Evolutionary conservation across 805 yeast genomes (phyloP), one percentile per base, ranked within the genome.

Genomic region (Yarrowia deformans): DNA sequence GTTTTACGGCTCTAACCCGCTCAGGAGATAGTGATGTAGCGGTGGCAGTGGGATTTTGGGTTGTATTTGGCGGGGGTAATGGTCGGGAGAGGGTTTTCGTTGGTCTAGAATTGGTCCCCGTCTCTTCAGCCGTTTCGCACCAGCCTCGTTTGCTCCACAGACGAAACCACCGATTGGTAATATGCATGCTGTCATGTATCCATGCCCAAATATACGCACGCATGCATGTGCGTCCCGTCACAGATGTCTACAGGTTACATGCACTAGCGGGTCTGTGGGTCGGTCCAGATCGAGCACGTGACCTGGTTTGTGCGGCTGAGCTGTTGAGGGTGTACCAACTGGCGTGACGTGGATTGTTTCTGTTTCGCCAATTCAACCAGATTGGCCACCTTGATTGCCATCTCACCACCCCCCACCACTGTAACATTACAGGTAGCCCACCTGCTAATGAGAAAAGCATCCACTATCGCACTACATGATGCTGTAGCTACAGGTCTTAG

Each of bases 191-290:
- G 18, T 8, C 23, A 55, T 29, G 29, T 56, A n/a, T 2, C 49
- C 29, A 23, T 16, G 7, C 49, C 49, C 46, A 56, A 42, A 56
- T 56, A 42, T 42, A 56, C 63, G 35, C 49, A 42, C 43, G 45
- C 34, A 54, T 54, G 63, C 63, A 55, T 55, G 63, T 55, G 48
- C 46, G 48, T 55, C 63, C 48, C 48, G 49, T 56, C 63, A 56
- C 48, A 42, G 63, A 2, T 14, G 13, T 23, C 45, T 14, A 35
- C 60, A 52, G 58, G 58, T 35, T 18, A 35, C 43, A 52, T 35
- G 58, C 58, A 52, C 56, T 50, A 50, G 56, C 40, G 43, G 58
- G 55, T 49, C 55, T 23, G 29, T 48, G 35, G 23, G 35, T 19
- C 23, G 12, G 14, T 45, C 45, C 18, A 16, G 45, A 14, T 5